Conservation (phyloP, 257 asterid species). For the Solanum bukasovii region DNA sequence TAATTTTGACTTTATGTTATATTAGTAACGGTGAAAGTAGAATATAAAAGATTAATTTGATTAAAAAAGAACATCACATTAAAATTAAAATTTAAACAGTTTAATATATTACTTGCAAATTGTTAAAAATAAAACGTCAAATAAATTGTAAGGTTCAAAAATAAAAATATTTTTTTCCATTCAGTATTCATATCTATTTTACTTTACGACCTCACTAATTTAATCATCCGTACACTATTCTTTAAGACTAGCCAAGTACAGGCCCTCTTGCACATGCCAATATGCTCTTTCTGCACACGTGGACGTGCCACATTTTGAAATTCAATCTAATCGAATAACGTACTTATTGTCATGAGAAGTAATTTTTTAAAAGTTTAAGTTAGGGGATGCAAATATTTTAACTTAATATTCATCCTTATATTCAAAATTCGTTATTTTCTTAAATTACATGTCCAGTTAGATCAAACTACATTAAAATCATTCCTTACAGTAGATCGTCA, state of each 20-base stretch:
- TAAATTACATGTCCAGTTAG: not conserved
- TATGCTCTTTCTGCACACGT: conserved; percentile 12
- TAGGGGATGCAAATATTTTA: not conserved
- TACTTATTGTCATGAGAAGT: not conserved
- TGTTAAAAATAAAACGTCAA: not conserved
- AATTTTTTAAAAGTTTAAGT: not conserved
- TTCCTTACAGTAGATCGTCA: too few species aligned
- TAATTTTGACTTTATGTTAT: not conserved
- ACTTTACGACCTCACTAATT: not conserved
- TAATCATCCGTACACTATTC: conserved; percentile 22
- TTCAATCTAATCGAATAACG: not conserved
- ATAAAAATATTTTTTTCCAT: not conserved
- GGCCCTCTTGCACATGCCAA: conserved; percentile 24
- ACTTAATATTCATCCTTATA: too few species aligned
- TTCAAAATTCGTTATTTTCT: too few species aligned
- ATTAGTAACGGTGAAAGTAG: not conserved
- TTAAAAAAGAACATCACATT: not conserved
- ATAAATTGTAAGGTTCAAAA: not conserved
- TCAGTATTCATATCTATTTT: not conserved
- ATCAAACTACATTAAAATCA: too few species aligned
- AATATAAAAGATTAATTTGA: too few species aligned
- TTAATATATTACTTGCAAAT: not conserved
- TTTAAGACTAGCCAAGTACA: conserved; percentile 10
- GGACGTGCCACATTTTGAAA: not conserved
- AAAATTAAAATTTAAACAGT: not conserved